phyloP scores from a whole-genome alignment of 202 grass and related monocot genomes.

The Panicum hallii region DNA sequence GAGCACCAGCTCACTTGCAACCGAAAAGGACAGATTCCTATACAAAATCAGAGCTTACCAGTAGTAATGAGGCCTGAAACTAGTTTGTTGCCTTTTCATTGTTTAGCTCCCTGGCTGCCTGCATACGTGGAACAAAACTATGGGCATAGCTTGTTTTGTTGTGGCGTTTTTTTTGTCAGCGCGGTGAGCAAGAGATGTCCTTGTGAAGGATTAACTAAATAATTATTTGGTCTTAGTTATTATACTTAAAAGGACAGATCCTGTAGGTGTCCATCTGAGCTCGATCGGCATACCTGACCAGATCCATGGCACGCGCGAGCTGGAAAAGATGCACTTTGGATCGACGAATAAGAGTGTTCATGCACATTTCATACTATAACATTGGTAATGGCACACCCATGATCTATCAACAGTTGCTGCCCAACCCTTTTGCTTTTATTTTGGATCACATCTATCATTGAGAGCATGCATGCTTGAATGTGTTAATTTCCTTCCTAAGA shows the following conservation, averaged over 20 bases:
- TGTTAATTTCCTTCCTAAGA: neutral
- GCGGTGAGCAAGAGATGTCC: neutral
- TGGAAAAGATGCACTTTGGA: constrained; percentile 14
- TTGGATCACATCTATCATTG: neutral
- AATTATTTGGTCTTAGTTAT: neutral
- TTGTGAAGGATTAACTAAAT: neutral
- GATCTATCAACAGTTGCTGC: neutral
- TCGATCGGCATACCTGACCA: neutral
- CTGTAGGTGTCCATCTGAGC: too few relatives aligned
- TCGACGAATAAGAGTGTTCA: neutral
- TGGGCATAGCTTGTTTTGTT: neutral
- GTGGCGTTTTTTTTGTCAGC: neutral
- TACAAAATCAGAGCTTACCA: neutral
- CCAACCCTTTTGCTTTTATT: neutral
- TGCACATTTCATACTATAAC: neutral
- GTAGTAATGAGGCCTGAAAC: neutral
- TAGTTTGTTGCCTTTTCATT: neutral
- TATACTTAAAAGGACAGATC: neutral
- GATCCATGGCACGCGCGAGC: neutral
- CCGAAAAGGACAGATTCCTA: constrained; percentile 1
- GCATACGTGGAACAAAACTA: neutral
- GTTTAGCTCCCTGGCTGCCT: neutral
- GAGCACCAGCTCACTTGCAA: neutral
- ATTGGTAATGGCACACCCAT: neutral
- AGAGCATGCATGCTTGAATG: neutral